A percentile compares a stretch with the other conserved stretches of the same genome.
These are phyloP conservation scores for Artomyces pyxidatus DNA, from an alignment of 768 basidiomycete species.

Conservation along the genomic window DNA sequence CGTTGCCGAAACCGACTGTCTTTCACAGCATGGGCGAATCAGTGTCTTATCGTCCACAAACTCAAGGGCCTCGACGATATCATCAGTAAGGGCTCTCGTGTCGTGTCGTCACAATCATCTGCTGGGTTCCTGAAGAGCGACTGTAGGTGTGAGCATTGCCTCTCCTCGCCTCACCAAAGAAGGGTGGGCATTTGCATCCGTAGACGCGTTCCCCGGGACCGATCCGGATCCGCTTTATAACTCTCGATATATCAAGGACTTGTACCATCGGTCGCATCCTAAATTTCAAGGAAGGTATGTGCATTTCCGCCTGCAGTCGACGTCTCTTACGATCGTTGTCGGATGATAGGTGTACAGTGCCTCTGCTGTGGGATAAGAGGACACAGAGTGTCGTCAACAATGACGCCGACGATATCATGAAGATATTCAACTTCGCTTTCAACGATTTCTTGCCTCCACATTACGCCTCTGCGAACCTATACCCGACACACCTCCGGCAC, in stretches of 20 bases:
- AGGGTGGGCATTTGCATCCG: constrained; percentile 84
- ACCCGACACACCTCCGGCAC: constrained; percentile 60
- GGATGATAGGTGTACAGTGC: constrained; percentile 78
- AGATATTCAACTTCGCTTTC: constrained; percentile 85
- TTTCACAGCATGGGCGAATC: constrained; percentile 82
- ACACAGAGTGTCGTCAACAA: constrained; percentile 86
- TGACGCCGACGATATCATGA: constrained; percentile 91
- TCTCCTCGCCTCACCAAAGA: constrained; percentile 77
- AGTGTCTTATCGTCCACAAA: constrained; percentile 81
- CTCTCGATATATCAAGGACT: constrained; percentile 67
- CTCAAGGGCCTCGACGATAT: constrained; percentile 87
- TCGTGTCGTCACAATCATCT: background rate
- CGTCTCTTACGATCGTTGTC: too few species aligned
- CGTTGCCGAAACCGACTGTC: background rate
- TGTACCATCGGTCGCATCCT: constrained; percentile 73
- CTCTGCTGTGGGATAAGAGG: constrained; percentile 91
- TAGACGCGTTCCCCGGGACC: constrained; percentile 60
- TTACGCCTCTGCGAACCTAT: constrained; percentile 63
- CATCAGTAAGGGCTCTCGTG: constrained; percentile 47
- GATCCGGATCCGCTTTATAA: constrained; percentile 72
- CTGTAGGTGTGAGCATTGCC: constrained; percentile 65
- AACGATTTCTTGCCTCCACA: constrained; percentile 62
- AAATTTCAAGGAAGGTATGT: too few species aligned
- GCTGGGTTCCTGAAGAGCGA: background rate
- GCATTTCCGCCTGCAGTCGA: too few species aligned